Evolutionary conservation across 306 rosid species (phyloP), one percentile per base, ranked within the genome.

Genomic region (Acacia melanoxylon): DNA sequence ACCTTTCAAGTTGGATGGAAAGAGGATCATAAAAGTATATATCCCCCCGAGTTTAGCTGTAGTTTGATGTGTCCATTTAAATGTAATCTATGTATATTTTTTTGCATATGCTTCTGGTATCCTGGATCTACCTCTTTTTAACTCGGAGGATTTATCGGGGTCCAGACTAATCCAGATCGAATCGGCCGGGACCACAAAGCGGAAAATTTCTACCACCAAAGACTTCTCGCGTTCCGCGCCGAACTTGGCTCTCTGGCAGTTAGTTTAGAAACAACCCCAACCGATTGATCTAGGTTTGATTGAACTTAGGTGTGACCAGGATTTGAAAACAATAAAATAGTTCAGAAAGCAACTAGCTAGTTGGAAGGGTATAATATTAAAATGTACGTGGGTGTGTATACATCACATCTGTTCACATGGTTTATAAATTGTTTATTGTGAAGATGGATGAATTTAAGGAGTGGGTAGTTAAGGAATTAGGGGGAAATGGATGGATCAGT

Each of bases 391-490:
- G 31, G 16, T 6, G 29, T 22, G 29, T n/a, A 19, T 44, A 48
- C 52, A 66, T 29, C 10, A 9, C 31, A 24, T 37, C 33, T 16
- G 72, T 35, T 35, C 68, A 77, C 67, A 37, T 14, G 63, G 48
- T 40, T 40, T 24, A 5, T 37, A 29, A 40, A 40, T 33, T 33
- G 15, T 17, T 20, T 68, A 40, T 40, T 20, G 31, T n/a, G 69
- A n/a, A 14, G 81, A 67, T 17, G 16, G 14, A 24, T 56, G 31
- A 44, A 63, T 33, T 25, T 45, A 4, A 22, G 11, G 20, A 62
- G 72, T 77, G 80, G 80, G 61, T 41, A 13, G 63, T 75, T 81
- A 41, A 70, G 51, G 42, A 4, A 80, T 14, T 35, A 51, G 27
- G 41, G 35, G 22, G 25, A 29, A 76, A 82, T 4, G 77, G 29